phyloP scores from a whole-genome alignment of 345 rosid genomes.

The Streptanthus diversifolius region DNA sequence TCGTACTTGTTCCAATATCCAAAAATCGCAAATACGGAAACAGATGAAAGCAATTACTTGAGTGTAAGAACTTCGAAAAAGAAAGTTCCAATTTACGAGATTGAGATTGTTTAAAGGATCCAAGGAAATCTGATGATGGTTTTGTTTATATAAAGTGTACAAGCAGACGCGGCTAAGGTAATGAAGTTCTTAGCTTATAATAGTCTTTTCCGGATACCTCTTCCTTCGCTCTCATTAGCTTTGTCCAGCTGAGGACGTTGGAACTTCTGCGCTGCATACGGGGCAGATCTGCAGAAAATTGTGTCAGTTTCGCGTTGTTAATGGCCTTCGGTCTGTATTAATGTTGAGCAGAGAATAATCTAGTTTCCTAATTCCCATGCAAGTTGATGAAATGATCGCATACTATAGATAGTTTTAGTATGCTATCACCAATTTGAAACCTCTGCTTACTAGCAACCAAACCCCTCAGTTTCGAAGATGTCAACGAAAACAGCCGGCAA shows the following conservation, averaged over 20 bases:
- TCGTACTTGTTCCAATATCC: neutral
- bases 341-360: neutral
- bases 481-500: neutral
- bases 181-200: slow-evolving; percentile 27
- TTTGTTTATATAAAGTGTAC: slow-evolving; percentile 23
- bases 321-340: neutral
- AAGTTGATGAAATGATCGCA: neutral
- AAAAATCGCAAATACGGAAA: neutral
- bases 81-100: slow-evolving; percentile 17
- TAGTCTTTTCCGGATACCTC: neutral
- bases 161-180: slow-evolving; percentile 26
- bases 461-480: neutral
- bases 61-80: neutral
- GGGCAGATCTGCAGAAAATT: slow-evolving; percentile 71
- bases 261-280: slow-evolving; percentile 76
- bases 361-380: neutral
- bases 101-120: neutral
- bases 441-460: slow-evolving; percentile 2
- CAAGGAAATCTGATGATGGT: neutral
- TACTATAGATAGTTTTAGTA: neutral
- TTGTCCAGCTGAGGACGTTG: slow-evolving; percentile 53
- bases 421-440: neutral
- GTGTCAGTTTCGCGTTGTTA: neutral
- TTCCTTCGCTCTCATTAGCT: slow-evolving; percentile 34
- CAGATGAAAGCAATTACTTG: neutral